Conservation (phyloP, 441 rosid species). For the Brassica hybrid region DNA sequence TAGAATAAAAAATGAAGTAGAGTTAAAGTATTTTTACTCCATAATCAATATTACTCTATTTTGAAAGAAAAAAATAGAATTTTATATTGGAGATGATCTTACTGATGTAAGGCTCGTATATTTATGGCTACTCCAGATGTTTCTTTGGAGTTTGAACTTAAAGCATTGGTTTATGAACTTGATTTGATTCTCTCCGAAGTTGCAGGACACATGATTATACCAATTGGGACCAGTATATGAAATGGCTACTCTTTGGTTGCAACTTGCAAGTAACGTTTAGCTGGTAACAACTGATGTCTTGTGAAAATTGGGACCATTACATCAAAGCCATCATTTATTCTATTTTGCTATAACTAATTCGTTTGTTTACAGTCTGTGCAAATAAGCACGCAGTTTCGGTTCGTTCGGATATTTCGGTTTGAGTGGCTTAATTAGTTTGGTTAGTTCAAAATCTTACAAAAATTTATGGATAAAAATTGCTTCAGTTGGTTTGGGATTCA, state of each 20-base stretch:
- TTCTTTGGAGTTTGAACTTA: too few relatives aligned
- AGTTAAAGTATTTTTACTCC: too few relatives aligned
- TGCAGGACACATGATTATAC: too few relatives aligned
- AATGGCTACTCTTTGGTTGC: slow-evolving; percentile 9
- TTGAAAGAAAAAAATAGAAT: too few relatives aligned
- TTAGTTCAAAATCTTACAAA: background rate
- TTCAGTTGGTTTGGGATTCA: background rate
- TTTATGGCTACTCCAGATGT: too few relatives aligned
- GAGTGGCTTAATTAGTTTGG: background rate
- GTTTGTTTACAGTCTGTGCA: background rate
- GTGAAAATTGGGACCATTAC: slow-evolving; percentile 32
- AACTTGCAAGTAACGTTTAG: slow-evolving; percentile 14
- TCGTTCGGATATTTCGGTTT: background rate
- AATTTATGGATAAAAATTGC: background rate
- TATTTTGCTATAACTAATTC: background rate
- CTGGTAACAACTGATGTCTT: slow-evolving; percentile 31
- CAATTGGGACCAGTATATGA: background rate
- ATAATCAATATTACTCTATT: too few relatives aligned
- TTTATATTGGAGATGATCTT: too few relatives aligned
- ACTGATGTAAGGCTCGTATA: too few relatives aligned
- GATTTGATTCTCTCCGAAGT: too few relatives aligned
- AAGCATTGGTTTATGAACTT: too few relatives aligned
- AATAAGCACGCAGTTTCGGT: background rate
- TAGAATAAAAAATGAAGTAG: too few relatives aligned
- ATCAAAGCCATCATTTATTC: background rate